Conservation (phyloP, 306 rosid genomes). For the Pachyrhizus erosus region DNA sequence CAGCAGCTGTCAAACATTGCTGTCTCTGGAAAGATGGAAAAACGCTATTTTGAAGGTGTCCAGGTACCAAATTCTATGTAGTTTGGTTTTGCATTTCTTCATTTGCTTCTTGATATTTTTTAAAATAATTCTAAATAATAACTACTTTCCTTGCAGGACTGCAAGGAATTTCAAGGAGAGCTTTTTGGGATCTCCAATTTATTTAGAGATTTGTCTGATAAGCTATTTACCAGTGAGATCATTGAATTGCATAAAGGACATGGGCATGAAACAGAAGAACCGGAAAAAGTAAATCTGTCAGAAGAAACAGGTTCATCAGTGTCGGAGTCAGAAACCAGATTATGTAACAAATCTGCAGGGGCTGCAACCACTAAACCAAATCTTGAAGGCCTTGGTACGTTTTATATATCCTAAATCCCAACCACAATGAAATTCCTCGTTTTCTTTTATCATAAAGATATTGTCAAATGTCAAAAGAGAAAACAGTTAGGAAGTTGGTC, state of each 20-base stretch:
- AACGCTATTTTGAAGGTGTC: constrained; percentile 95
- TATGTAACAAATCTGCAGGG: constrained; percentile 43
- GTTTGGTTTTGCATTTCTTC: constrained; percentile 30
- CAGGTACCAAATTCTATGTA: constrained; percentile 61
- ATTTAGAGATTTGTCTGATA: constrained; percentile 86
- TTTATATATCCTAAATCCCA: constrained; percentile 16
- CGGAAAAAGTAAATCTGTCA: constrained; percentile 32
- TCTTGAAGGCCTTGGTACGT: constrained; percentile 77
- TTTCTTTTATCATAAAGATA: constrained; percentile 21
- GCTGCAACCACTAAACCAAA: constrained; percentile 51
- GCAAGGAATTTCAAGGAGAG: constrained; percentile 93
- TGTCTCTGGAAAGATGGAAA: constrained; percentile 93
- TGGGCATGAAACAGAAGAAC: constrained; percentile 31
- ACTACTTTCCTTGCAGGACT: constrained; percentile 61
- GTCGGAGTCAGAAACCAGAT: constrained; percentile 49
- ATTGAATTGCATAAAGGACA: constrained; percentile 60
- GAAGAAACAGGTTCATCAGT: constrained; percentile 47
- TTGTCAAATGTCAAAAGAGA: constrained; percentile 8
- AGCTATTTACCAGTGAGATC: constrained; percentile 85
- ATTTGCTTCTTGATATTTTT: not conserved
- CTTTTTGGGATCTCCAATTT: constrained; percentile 94
- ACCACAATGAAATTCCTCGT: constrained; percentile 2
- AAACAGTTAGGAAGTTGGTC: constrained; percentile 1
- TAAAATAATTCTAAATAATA: constrained; percentile 1
- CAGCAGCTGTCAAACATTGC: constrained; percentile 95